Evolutionary conservation across 2,329 filamentous ascomycete species (phyloP).

Genomic region (Parastagonospora avenae): DNA sequence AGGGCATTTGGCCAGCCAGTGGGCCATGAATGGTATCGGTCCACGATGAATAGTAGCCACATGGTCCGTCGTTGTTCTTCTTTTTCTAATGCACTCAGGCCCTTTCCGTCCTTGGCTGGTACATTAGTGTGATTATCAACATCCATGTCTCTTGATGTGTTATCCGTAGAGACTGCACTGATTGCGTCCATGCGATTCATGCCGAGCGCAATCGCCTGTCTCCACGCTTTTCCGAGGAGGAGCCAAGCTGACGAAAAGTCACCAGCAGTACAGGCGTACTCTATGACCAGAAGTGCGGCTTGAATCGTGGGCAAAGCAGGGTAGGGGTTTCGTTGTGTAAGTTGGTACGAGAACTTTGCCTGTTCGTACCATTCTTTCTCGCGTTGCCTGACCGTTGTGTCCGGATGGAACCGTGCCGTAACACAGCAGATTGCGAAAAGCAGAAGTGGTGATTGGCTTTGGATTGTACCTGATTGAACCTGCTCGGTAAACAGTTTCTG

Average conservation of each 20-base stretch:
- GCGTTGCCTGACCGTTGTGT: conserved; percentile 20
- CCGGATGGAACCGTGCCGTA: conserved; percentile 28
- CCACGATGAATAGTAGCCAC: conserved; percentile 40
- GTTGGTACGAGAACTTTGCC: conserved; percentile 35
- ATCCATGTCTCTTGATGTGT: not conserved
- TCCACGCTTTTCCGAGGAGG: conserved; percentile 40
- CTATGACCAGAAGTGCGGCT: conserved; percentile 28
- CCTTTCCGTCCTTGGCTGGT: conserved; percentile 2
- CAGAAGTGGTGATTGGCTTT: conserved; percentile 25
- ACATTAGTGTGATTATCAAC: not conserved
- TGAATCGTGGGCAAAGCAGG: conserved; percentile 32
- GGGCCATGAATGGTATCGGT: conserved; percentile 34
- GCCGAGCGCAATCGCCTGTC: conserved; percentile 33
- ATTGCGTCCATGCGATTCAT: conserved; percentile 36
- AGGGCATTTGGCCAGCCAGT: conserved; percentile 28
- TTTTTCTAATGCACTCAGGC: conserved; percentile 18
- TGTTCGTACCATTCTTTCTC: conserved; percentile 35
- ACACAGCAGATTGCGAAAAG: conserved; percentile 35
- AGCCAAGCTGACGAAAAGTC: conserved; percentile 39
- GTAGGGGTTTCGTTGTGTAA: conserved; percentile 22
- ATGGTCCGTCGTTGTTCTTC: conserved; percentile 38
- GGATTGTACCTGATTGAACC: conserved; percentile 16
- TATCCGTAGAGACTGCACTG: conserved; percentile 1
- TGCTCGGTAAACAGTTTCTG: conserved; percentile 19
- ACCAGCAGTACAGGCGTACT: conserved; percentile 27